Evolutionary conservation across 73 alveolate species (phyloP), one percentile per base, ranked within the genome.

Genomic region (Paramecium pentaurelia): DNA sequence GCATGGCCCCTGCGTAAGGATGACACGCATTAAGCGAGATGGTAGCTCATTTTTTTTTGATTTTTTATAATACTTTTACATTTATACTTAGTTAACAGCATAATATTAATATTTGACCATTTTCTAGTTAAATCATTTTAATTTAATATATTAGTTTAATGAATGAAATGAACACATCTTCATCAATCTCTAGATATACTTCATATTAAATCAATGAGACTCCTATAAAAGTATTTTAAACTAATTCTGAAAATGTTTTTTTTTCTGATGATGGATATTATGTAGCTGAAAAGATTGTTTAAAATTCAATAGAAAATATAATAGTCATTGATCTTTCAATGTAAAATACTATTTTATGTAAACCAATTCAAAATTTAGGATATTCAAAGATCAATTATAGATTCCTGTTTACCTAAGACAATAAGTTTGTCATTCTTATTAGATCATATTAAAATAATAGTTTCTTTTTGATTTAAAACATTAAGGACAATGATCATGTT

Each of bases 1-100:
- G 99, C 99, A 98, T 98, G 99, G 99, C 99, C 99, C 99, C 99
- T 98, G 99, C 99, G 99, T 99, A 98, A 98, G 99, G 99, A 98
- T 98, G 99, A 98, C 99, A 98, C 99, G 99, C 99, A 96, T 80
- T 80, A 80, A 80, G 91, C 91, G 91, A 80, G 91, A 80, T 80
- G 91, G 91, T 80, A 80, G 91, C 91, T 80, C 91, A 80, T 80
- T 80, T 80, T 80, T 80, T 80, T 80, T 54, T 54, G 70, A 54
- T 18, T 54, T 54, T 54, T 49, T 16, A 7, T 18, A 54, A n/a
- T n/a, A 3, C 22, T 54, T 18, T 7, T 54, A 18, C 70, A 54
- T 54, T 49, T 49, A 12, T 12, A 49, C 25, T 49, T 45, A 22
- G 16, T 38, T 38, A 38, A 6, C 8, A 38, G 45, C 45, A 38